Evolutionary conservation across 768 basidiomycete genomes (phyloP), one percentile per base, ranked within the genome.

Genomic region (Trametes cingulata): DNA sequence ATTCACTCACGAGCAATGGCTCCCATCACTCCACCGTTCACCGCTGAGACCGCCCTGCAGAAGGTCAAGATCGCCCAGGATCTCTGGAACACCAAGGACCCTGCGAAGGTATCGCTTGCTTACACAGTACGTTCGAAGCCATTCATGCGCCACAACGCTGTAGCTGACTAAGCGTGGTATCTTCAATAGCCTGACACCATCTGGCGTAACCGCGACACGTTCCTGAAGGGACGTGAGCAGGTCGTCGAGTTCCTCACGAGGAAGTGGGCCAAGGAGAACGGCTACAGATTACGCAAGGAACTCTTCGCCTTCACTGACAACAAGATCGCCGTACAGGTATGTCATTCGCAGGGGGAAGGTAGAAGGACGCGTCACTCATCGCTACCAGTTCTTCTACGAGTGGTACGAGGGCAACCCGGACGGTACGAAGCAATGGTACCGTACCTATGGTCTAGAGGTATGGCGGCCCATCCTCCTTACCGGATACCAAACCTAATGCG

Each of bases 191-290:
- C 62, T 12, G 78, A 82, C 66, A 79, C 78, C 5, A 71, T 80
- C 65, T 85, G 83, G 85, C 72, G 85, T 22, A 86, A 86, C 71
- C 74, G 85, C 35, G 79, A 78, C 67, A 57, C 69, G 17, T 86
- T 86, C 69, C 65, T 80, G 60, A 56, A 61, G 35, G 83, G 83
- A 0, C 72, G 74, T 24, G 73, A 72, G 6, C 75, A 76, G 49
- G 78, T 84, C 49, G 74, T 77, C 57, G 60, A 67, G 45, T 84
- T 84, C 71, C 65, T 85, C 41, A 74, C 69, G 17, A 70, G 73
- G 58, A 86, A 85, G 64, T 86, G 84, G 84, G 65, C 70, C 40
- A 76, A 73, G 57, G 83, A 86, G 70, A 74, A 75, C 43, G 71
- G 75, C 37, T 86, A 86, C 68, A 68, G 73, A 46, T 69, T 82